Evolutionary conservation across 139 green algal genomes (phyloP), one percentile per base, ranked within the genome.

Genomic region (Marvania coccoides): DNA sequence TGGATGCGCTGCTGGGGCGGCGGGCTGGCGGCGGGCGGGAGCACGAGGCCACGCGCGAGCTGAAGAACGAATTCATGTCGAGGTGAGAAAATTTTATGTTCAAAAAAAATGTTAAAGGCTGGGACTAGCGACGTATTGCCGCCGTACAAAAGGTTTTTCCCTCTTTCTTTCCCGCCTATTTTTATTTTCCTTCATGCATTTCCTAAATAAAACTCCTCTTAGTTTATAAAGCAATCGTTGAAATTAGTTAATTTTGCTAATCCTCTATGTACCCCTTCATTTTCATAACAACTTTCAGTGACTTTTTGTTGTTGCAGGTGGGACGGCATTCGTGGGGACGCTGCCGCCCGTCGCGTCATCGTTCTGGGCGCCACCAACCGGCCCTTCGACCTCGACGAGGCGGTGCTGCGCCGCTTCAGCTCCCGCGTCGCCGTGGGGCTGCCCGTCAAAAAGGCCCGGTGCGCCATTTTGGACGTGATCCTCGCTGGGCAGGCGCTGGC

Each of bases 351-450:
- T 19, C 24, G 35, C 36, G 70, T 85, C 4, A 57, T 90, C 58
- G 82, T 92, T 62, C 70, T 92, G 47, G 85, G 75, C 1, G 85
- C 85, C 28, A 91, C 85, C 48, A 91, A 91, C 71, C 57, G 85
- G 24, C 86, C 86, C 9, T 80, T 81, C 55, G 85, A 92, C 66
- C 58, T 92, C 29, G 85, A 92, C 46, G 85, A 92, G 53, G 85
- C 85, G 3, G 85, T 84, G 55, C 74, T 91, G 35, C 75, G 85
- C 24, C 64, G 85, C 29, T 80, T 86, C 56, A 71, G 79, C 3
- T 47, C 72, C n/a, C 76, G 85, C 56, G 55, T 93, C 24, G 72
- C 88, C 51, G 73, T 91, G 33, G 78, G 83, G 38, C 67, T 92
- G 47, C 86, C 86, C 3, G 70, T 89, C 58, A 30, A 45, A 1